These are phyloP conservation scores for Caryopteris hybrid DNA, from an alignment of 305 asterid species.

Conservation along the genomic window DNA sequence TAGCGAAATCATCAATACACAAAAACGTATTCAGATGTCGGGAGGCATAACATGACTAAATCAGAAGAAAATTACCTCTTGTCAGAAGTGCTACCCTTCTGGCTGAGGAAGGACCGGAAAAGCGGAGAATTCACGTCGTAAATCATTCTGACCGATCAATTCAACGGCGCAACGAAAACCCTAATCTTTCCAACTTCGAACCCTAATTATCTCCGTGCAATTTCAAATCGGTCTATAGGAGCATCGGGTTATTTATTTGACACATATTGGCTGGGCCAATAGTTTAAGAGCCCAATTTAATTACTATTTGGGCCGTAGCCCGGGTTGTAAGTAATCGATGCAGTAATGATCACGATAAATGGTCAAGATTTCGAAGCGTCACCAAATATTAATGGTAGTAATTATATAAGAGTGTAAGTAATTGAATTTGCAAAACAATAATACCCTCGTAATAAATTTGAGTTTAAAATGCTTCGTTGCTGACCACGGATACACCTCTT, in stretches of 20 bases:
- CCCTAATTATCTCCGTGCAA: constrained; percentile 17
- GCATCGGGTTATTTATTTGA: neutral
- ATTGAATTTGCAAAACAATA: too few species aligned
- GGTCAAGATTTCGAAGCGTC: too few species aligned
- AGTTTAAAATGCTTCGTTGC: too few species aligned
- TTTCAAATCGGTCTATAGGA: neutral
- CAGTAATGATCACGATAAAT: too few species aligned
- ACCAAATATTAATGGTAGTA: too few species aligned
- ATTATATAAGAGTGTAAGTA: too few species aligned
- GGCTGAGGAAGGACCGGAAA: constrained; percentile 98
- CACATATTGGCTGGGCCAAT: neutral
- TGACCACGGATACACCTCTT: too few species aligned
- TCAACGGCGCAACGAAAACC: constrained; percentile 29
- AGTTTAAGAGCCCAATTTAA: neutral
- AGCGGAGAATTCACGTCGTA: constrained; percentile 98
- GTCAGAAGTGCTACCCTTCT: constrained; percentile 86
- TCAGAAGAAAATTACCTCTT: constrained; percentile 47
- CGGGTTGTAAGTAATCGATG: constrained; percentile 8
- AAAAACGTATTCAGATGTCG: neutral
- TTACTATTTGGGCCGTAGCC: neutral
- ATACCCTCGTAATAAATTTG: too few species aligned
- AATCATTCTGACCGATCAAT: constrained; percentile 48
- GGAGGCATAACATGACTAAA: neutral
- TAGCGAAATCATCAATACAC: neutral
- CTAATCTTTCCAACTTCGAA: constrained; percentile 17